These are phyloP conservation scores for Rasamsonia emersonii DNA, from an alignment of 2,329 filamentous ascomycete genomes.

Conservation along the genomic window DNA sequence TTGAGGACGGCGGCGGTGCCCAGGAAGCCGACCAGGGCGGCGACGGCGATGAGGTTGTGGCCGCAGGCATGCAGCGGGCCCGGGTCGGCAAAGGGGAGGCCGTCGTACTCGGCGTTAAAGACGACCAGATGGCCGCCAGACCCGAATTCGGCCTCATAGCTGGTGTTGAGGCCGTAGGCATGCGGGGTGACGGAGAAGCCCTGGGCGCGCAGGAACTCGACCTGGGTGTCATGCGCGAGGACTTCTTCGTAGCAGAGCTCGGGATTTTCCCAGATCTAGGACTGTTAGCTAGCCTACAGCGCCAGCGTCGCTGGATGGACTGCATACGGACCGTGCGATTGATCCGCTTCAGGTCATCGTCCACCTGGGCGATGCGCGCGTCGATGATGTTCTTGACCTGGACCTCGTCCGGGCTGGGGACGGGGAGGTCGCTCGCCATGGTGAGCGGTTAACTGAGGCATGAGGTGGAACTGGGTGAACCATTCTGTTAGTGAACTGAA, in stretches of 20 bases:
- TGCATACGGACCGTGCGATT: conserved; percentile 1
- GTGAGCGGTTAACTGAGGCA: not conserved
- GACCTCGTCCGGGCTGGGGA: not conserved
- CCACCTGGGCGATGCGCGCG: not conserved
- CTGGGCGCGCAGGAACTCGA: conserved; percentile 5
- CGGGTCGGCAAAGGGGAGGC: conserved; percentile 7
- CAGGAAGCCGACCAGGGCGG: conserved; percentile 8
- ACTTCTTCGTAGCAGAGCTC: conserved; percentile 11
- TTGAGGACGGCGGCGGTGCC: conserved; percentile 3
- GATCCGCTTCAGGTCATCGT: not conserved
- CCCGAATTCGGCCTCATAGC: conserved; percentile 1
- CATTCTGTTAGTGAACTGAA: no score
- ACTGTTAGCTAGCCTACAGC: not conserved
- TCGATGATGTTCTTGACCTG: not conserved
- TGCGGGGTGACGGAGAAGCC: conserved; percentile 5
- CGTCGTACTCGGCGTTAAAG: conserved; percentile 15
- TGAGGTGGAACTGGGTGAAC: not conserved
- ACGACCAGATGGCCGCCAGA: conserved; percentile 8
- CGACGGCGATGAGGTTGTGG: conserved; percentile 15
- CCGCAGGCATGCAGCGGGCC: conserved; percentile 13
- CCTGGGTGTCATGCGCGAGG: conserved; percentile 9
- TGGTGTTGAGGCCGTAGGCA: conserved; percentile 8
- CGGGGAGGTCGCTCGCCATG: not conserved
- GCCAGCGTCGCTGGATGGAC: not conserved
- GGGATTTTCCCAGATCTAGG: conserved; percentile 8